These are phyloP conservation scores for Exophiala sideris DNA, from an alignment of 2,329 filamentous ascomycete genomes.

Conservation along the genomic window DNA sequence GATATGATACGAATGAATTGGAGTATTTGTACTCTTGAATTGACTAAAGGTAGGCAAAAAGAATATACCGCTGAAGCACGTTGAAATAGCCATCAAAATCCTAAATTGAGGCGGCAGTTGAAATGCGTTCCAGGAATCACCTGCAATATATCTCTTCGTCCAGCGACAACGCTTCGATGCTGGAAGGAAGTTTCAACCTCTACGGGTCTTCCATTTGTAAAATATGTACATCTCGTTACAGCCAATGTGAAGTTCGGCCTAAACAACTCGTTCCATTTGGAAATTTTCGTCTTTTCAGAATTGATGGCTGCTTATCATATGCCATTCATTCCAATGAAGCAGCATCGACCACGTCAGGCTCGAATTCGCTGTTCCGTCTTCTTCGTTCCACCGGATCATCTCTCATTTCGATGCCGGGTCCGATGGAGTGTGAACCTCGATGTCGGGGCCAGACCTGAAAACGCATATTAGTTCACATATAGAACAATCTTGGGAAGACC, in stretches of 20 bases:
- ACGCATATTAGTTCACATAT: neutral
- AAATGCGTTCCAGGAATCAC: too few relatives aligned
- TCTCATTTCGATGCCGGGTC: slow-evolving; percentile 77
- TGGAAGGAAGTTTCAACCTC: too few relatives aligned
- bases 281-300: slow-evolving; percentile 18
- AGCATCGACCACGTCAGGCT: slow-evolving; percentile 58
- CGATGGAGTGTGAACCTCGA: slow-evolving; percentile 55
- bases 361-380: slow-evolving; percentile 47
- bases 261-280: slow-evolving; percentile 6
- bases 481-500: neutral
- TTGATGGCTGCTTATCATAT: neutral
- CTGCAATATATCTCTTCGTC: too few relatives aligned
- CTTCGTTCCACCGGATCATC: slow-evolving; percentile 59
- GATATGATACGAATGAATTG: too few relatives aligned
- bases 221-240: too few relatives aligned
- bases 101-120: too few relatives aligned
- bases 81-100: too few relatives aligned
- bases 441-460: slow-evolving; percentile 25
- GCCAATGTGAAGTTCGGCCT: neutral
- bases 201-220: too few relatives aligned
- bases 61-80: too few relatives aligned
- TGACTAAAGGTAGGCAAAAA: too few relatives aligned
- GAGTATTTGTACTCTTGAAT: too few relatives aligned
- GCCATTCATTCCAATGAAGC: slow-evolving; percentile 62
- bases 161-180: too few relatives aligned